Conservation (phyloP, 164 flowering plant genomes). For the Vitis labrusca region DNA sequence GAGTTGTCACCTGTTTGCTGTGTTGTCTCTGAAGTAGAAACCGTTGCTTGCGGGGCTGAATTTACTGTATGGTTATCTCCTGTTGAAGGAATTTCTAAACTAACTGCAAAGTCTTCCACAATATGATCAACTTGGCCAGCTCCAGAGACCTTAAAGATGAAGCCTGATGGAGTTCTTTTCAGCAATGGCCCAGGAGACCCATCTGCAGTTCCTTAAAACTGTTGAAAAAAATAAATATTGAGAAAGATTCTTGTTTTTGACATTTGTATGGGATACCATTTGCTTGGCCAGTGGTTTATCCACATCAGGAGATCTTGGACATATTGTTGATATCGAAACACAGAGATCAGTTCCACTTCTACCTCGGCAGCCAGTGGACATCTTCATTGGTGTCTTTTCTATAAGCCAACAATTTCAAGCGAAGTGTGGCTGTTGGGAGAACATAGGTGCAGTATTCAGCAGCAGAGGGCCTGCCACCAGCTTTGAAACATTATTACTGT, state of each 20-base stretch:
- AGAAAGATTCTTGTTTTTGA: slow-evolving; percentile 86
- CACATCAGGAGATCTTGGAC: too few species aligned
- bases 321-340: too few species aligned
- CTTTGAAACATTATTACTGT: slow-evolving; percentile 73
- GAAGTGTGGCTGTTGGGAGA: too few species aligned
- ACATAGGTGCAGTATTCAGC: slow-evolving; percentile 14
- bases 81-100: slow-evolving; percentile 81
- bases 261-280: slow-evolving; percentile 92
- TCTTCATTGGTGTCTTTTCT: too few species aligned
- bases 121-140: slow-evolving; percentile 66
- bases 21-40: slow-evolving; percentile 63
- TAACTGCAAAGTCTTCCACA: slow-evolving; percentile 3
- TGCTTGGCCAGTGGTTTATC: slow-evolving; percentile 53
- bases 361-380: too few species aligned
- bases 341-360: too few species aligned
- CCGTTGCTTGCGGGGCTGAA: slow-evolving; percentile 86
- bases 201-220: slow-evolving; percentile 84
- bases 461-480: slow-evolving; percentile 75
- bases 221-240: slow-evolving; percentile 62
- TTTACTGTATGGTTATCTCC: slow-evolving; percentile 89
- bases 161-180: slow-evolving; percentile 84
- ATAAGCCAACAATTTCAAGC: too few species aligned
- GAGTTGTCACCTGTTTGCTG: slow-evolving; percentile 86
- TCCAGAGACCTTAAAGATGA: slow-evolving; percentile 67
- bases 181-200: slow-evolving; percentile 94